Conservation (phyloP, 148 eudicot species). For the Heliamphora exappendiculata region DNA sequence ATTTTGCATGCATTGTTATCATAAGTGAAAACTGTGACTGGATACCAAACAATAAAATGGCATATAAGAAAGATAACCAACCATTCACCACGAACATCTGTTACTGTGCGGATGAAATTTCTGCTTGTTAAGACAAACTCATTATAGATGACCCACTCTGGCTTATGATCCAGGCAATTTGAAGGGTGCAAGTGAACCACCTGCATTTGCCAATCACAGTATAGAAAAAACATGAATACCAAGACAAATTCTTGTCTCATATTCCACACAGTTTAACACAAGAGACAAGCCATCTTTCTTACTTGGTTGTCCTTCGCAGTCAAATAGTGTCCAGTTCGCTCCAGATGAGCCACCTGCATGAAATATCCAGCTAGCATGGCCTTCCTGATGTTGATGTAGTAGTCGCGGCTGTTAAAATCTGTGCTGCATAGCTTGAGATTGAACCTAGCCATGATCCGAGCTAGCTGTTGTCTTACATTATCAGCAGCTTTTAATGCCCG, state of each 20-base stretch:
- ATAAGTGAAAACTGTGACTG: neutral
- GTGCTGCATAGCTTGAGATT: conserved; percentile 85
- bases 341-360: conserved; percentile 98
- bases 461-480: conserved; percentile 92
- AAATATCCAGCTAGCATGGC: conserved; percentile 98
- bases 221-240: neutral
- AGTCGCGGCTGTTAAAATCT: conserved; percentile 90
- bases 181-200: conserved; percentile 96
- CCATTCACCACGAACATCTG: conserved; percentile 98
- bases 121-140: conserved; percentile 93
- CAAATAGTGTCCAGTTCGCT: conserved; percentile 81
- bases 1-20: neutral
- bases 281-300: conserved; percentile 7
- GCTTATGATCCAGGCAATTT: conserved; percentile 95
- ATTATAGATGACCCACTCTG: conserved; percentile 98
- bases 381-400: conserved; percentile 88
- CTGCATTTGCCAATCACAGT: conserved; percentile 24
- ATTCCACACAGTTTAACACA: neutral
- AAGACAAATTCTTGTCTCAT: neutral
- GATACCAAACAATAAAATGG: neutral
- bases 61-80: conserved; percentile 25
- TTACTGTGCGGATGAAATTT: conserved; percentile 93
- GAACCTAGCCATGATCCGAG: conserved; percentile 86
- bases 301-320: conserved; percentile 97
- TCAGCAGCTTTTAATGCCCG: conserved; percentile 87